A percentile compares a stretch with the other conserved stretches of the same genome.
Conservation (phyloP, 148 eudicot genomes). For the Persicaria tinctoria region DNA sequence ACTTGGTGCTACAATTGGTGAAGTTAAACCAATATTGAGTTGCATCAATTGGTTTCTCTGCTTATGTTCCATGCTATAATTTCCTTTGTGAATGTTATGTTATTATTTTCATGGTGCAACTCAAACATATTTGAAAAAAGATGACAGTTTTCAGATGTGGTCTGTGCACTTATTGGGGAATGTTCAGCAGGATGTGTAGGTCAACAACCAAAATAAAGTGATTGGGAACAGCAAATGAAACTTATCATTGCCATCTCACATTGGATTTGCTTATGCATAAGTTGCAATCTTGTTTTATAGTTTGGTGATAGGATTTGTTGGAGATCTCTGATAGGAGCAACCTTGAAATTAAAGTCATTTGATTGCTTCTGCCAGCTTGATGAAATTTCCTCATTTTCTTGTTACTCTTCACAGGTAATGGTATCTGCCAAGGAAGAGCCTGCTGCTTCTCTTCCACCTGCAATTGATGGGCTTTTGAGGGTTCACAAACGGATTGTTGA, state of each 20-base stretch:
- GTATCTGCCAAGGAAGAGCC: conserved; percentile 92
- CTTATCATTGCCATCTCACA: not conserved
- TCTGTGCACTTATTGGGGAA: not conserved
- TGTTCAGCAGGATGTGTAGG: not conserved
- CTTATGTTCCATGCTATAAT: not conserved
- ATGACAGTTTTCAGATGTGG: not conserved
- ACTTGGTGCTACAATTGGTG: not conserved
- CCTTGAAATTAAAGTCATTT: not conserved
- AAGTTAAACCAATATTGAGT: no score
- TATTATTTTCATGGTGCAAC: not conserved
- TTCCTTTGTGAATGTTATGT: not conserved
- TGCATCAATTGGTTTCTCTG: not conserved
- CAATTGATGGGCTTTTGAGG: conserved; percentile 73
- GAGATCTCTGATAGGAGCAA: not conserved
- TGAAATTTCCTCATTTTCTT: not conserved
- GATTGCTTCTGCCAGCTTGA: not conserved
- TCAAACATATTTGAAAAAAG: not conserved
- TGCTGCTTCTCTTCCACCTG: conserved; percentile 74
- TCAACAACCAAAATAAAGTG: not conserved
- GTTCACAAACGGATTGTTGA: conserved; percentile 78
- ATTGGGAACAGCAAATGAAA: conserved; percentile 2
- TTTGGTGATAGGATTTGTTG: not conserved
- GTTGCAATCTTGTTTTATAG: not conserved
- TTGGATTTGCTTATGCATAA: not conserved
- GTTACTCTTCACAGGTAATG: conserved; percentile 51